Conservation (phyloP, 257 asterid species). For the Fraxinus quadrangulata region DNA sequence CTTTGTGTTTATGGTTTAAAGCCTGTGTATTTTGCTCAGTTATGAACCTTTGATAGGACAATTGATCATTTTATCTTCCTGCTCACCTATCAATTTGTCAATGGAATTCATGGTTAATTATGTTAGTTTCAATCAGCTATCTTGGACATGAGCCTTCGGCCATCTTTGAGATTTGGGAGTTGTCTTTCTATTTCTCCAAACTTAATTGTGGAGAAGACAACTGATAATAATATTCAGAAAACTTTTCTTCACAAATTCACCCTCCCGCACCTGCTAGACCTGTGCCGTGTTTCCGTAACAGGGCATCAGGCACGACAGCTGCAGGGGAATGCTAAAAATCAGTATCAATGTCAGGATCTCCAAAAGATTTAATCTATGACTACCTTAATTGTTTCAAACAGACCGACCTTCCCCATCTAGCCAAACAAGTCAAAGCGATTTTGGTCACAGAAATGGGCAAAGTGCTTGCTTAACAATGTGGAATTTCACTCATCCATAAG, state of each 20-base stretch:
- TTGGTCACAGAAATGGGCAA: background rate
- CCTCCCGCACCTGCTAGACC: background rate
- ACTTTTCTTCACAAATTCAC: background rate
- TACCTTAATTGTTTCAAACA: no score
- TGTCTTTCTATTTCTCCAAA: no score
- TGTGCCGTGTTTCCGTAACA: background rate
- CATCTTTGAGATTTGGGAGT: no score
- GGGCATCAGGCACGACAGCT: background rate
- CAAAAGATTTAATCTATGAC: no score
- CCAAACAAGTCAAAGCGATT: no score
- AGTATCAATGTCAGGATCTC: no score
- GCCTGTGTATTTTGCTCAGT: background rate
- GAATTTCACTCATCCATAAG: background rate
- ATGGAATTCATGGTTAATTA: no score
- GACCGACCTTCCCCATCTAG: no score
- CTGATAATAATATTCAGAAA: background rate
- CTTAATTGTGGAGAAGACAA: background rate
- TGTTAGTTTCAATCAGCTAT: background rate
- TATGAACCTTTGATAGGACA: background rate
- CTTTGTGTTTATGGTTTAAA: constrained; percentile 12
- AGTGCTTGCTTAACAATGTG: background rate
- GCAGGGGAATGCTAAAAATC: background rate
- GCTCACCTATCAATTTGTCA: no score
- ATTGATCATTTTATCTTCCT: background rate
- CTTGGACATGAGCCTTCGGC: background rate